Conservation (phyloP, 257 asterid genomes). For the Primulina tabacum region DNA sequence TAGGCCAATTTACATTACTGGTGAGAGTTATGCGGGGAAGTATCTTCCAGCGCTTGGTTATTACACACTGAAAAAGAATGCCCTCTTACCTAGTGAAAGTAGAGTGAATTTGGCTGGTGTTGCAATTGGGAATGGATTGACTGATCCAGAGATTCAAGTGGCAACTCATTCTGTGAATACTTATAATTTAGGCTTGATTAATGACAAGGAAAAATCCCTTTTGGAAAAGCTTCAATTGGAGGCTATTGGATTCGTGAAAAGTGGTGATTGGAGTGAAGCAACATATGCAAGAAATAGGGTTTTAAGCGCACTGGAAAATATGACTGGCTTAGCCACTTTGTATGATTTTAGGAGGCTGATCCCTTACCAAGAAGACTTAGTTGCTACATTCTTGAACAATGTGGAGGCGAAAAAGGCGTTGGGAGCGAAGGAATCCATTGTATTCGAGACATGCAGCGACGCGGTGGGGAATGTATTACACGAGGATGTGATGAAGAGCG, state of each 20-base stretch:
- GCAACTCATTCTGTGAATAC: conserved; percentile 50
- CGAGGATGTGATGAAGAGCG: conserved; percentile 88
- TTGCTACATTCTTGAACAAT: conserved; percentile 44
- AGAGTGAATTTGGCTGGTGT: conserved; percentile 61
- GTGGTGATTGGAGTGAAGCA: conserved; percentile 62
- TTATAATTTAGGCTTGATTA: conserved; percentile 56
- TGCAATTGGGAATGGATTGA: conserved; percentile 80
- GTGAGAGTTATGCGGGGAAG: conserved; percentile 85
- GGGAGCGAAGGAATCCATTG: conserved; percentile 43
- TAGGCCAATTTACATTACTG: conserved; percentile 63
- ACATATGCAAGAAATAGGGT: conserved; percentile 38
- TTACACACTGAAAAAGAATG: conserved; percentile 44
- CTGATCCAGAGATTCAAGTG: conserved; percentile 80
- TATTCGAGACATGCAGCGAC: conserved; percentile 48
- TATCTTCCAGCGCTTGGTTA: conserved; percentile 71
- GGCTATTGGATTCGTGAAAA: conserved; percentile 28
- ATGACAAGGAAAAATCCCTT: conserved; percentile 43
- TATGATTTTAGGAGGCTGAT: conserved; percentile 55
- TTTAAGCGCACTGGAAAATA: conserved; percentile 36
- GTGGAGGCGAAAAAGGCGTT: conserved; percentile 47
- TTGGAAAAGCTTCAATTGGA: conserved; percentile 54
- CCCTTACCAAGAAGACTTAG: conserved; percentile 55
- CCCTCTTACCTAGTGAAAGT: conserved; percentile 25
- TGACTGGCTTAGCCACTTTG: conserved; percentile 76
- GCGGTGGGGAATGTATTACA: conserved; percentile 46